Evolutionary conservation across 208 protist genomes (phyloP).

Genomic region (Histomonas meleagridis): DNA sequence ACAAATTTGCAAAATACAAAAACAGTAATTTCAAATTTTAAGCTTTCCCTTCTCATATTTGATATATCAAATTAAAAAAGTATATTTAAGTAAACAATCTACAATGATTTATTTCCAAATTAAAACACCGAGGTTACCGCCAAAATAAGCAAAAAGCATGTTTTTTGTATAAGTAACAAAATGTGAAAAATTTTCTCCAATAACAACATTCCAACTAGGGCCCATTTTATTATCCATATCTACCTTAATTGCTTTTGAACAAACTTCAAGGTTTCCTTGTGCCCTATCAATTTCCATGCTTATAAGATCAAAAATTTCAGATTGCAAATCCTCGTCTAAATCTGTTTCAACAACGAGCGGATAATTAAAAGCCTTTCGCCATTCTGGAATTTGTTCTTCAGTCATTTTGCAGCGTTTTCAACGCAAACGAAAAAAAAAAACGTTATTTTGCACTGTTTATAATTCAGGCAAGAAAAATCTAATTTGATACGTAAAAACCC

Average conservation of each 20-base stretch:
- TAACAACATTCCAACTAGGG: neutral
- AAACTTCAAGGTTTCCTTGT: neutral
- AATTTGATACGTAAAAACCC: no score
- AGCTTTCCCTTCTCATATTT: no score
- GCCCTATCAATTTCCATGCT: neutral
- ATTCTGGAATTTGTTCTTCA: constrained; percentile 34
- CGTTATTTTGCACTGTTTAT: no score
- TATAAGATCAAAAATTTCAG: constrained; percentile 1
- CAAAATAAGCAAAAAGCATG: constrained; percentile 9
- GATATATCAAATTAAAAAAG: no score
- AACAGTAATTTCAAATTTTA: no score
- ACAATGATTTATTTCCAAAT: constrained; percentile 4
- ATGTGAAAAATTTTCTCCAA: constrained; percentile 15
- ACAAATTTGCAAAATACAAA: no score
- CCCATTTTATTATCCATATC: constrained; percentile 35
- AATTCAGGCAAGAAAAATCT: no score
- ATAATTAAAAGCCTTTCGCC: neutral
- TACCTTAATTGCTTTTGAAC: neutral
- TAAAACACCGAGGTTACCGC: neutral
- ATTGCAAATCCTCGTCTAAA: neutral
- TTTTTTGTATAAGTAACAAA: constrained; percentile 32
- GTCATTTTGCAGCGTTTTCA: no score
- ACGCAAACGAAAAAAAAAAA: no score
- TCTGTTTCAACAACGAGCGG: constrained; percentile 20
- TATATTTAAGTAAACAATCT: no score